phyloP scores from a whole-genome alignment of 352 stramenopile genomes.

The Achlya hypogyna region DNA sequence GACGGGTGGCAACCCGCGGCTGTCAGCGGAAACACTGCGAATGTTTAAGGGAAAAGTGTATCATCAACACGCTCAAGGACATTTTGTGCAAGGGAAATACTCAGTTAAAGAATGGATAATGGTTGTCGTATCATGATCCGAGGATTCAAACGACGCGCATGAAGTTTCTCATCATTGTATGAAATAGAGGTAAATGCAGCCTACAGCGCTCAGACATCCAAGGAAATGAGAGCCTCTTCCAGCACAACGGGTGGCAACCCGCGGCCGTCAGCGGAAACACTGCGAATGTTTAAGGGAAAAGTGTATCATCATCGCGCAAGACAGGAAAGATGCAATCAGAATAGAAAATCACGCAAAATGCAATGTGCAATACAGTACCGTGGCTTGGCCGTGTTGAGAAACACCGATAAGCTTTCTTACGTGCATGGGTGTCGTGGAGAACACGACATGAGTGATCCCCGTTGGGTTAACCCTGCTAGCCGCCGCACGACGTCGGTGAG shows the following conservation, averaged over 20 bases:
- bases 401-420: conserved; percentile 29
- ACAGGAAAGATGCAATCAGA: too few relatives aligned
- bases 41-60: conserved; percentile 25
- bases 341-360: too few relatives aligned
- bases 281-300: conserved; percentile 39
- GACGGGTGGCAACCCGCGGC: conserved; percentile 50
- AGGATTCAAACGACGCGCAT: conserved; percentile 74
- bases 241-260: conserved; percentile 52
- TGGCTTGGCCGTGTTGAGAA: conserved; percentile 28
- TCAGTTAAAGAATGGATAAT: conserved; percentile 51
- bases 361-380: conserved; percentile 17
- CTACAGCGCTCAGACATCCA: conserved; percentile 30
- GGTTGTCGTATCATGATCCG: conserved; percentile 70
- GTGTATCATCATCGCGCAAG: conserved; percentile 1
- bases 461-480: conserved; percentile 82
- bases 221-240: conserved; percentile 34
- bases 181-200: not conserved
- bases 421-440: conserved; percentile 74
- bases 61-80: conserved; percentile 15
- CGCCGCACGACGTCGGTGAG: conserved; percentile 48
- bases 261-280: conserved; percentile 66
- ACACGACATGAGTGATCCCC: conserved; percentile 89
- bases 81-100: not conserved
- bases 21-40: conserved; percentile 79
- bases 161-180: conserved; percentile 63